A percentile compares a stretch with the other conserved stretches of the same genome.
Evolutionary conservation across 768 basidiomycete species (phyloP).

Genomic region (Suillus fuscotomentosus): DNA sequence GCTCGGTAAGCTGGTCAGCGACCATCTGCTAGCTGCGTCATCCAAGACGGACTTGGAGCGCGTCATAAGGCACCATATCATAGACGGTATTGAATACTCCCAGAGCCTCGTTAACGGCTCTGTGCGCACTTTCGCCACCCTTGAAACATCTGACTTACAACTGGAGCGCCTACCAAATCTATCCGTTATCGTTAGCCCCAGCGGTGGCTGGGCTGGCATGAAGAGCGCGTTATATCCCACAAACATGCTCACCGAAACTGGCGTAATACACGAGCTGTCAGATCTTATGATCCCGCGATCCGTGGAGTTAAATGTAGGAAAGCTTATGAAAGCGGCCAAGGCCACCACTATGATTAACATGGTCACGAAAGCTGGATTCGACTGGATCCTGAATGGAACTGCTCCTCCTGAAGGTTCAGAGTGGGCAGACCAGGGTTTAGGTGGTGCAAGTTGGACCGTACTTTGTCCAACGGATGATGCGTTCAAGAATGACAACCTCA

Average conservation of each 20-base stretch:
- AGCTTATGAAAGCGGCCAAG: constrained; percentile 86
- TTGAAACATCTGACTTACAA: constrained; percentile 83
- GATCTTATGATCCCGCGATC: constrained; percentile 85
- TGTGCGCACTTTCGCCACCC: constrained; percentile 70
- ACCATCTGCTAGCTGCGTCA: constrained; percentile 77
- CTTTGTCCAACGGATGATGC: constrained; percentile 92
- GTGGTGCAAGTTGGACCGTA: constrained; percentile 74
- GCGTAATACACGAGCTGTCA: constrained; percentile 87
- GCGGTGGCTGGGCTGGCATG: constrained; percentile 80
- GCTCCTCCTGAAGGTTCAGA: constrained; percentile 67
- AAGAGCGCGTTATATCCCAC: constrained; percentile 54
- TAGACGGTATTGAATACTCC: constrained; percentile 75
- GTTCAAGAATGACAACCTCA: constrained; percentile 85
- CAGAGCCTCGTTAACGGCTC: constrained; percentile 59
- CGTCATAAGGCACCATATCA: constrained; percentile 85
- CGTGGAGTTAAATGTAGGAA: constrained; percentile 83
- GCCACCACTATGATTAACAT: constrained; percentile 86
- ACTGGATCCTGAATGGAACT: constrained; percentile 89
- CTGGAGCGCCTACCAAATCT: constrained; percentile 58
- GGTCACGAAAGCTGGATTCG: constrained; percentile 80
- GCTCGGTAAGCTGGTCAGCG: constrained; percentile 81
- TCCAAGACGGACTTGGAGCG: constrained; percentile 79
- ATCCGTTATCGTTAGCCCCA: constrained; percentile 51
- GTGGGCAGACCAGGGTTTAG: constrained; percentile 54
- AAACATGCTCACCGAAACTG: constrained; percentile 82